Evolutionary conservation across 192 early-diverging fungal species (phyloP), one percentile per base, ranked within the genome.

Genomic region (Backusella mclennaniae): DNA sequence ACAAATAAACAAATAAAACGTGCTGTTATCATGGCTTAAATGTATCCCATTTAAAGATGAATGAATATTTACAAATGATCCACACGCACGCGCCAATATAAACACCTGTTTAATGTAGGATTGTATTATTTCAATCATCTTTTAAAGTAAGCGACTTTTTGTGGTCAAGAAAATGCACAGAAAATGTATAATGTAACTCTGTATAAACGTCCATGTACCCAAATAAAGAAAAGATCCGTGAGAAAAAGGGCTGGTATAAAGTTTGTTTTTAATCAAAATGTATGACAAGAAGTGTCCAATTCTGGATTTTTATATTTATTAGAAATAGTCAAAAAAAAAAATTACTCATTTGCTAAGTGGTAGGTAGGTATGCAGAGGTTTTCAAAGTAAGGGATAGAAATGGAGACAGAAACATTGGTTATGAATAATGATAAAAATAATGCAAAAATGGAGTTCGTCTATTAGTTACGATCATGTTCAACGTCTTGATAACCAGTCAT

Each of bases 401-500:
- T 21, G 17, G 56, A 63, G 21, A 29, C 9, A 63, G 23, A 63
- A 29, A 63, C 56, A 63, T 23, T 63, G 29, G n/a, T 23, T 63
- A 63, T 29, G 56, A 63, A 63, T 63, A 63, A 63, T 63, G 56
- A 63, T 63, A 63, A 29, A 59, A 29, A 63, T 23, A 23, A 63
- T 63, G 56, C 56, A 63, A 63, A 63, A 29, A 29, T 23, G 12
- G 26, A 63, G 56, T 63, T 29, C 26, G 26, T 73, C 49, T 35
- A 73, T 56, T 29, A 29, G 11, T 23, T 69, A 69, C 19, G 38
- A 42, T 31, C 70, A 35, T 70, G 68, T 39, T 59, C 68, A 44
- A n/a, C 17, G n/a, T 71, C 73, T 44, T 79, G 78, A n/a, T 69
- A 74, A 70, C 78, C 78, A 26, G 78, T 75, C 73, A 79, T 75